Base-by-base conservation (phyloP, 768 basidiomycete genomes). In the Agrocybe pediades region DNA sequence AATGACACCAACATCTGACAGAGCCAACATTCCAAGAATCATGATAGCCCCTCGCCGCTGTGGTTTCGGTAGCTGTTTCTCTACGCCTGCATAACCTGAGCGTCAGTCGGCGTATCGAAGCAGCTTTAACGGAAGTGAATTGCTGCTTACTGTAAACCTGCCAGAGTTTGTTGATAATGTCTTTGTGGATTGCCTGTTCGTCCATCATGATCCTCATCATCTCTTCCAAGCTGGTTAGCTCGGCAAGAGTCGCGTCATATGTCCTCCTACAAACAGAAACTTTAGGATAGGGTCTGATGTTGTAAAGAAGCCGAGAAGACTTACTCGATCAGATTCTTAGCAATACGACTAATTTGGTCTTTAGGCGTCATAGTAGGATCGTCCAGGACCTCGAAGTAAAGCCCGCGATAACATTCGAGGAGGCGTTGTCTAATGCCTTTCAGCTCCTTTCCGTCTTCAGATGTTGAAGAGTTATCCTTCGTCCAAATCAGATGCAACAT, bases 401-500 rank as follows among this genome's bases (percentile, higher is more conserved):
- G 69, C 53, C 63, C 83, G 29, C 85, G 81, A 65, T 98, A 99
- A 62, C 87, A 90, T 62, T 98, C 96, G 57, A 99, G 77, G 30
- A 98, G 77, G 27, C 88, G 81, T 43, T 91, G 86, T 5, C 93
- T 85, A 54, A 98, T 80, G 23, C 96, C 94, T 68, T 95, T 95
- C 42, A 94, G 69, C 66, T 95, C 92, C 49, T 79, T 75, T 2
- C 78, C 79, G 45, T 82, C 81, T 60, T 81, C 81, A 2, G 76
- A 69, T 9, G 64, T 84, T n/a, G 89, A 84, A 46, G 74, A 88
- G 64, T 93, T 93, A 64, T 99, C 96, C 67, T 98, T 98, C 23
- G 84, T 82, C 97, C 97, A 98, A 61, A 99, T 92, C 21, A 99
- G 77, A 68, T 98, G 97, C 13, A 99, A 68, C 96, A 98, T 98